phyloP scores from a whole-genome alignment of 768 basidiomycete genomes.

The Auricularia cornea region DNA sequence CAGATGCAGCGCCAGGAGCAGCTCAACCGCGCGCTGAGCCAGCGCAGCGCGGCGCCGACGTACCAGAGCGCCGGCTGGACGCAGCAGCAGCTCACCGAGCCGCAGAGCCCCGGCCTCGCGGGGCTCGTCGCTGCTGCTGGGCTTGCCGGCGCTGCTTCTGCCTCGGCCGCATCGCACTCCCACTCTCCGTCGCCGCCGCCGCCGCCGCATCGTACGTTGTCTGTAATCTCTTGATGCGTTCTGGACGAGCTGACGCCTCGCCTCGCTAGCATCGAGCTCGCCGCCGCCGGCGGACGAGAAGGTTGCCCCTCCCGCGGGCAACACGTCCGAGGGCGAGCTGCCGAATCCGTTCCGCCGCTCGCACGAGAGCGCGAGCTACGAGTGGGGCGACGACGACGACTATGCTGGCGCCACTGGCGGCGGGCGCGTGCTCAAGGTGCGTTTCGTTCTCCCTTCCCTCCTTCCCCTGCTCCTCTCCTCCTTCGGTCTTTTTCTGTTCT shows the following conservation, averaged over 20 bases:
- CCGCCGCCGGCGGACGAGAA: background rate
- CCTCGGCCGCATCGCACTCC: too few species aligned
- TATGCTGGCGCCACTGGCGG: background rate
- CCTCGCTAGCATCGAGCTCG: background rate
- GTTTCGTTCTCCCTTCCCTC: background rate
- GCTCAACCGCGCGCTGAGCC: background rate
- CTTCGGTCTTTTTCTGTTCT: too few species aligned
- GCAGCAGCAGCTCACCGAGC: background rate
- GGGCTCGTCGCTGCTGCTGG: background rate
- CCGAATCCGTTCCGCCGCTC: background rate
- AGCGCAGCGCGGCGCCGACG: background rate
- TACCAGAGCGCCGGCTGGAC: background rate
- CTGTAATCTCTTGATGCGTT: background rate
- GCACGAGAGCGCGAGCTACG: background rate
- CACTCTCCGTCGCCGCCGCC: too few species aligned
- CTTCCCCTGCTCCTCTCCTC: too few species aligned
- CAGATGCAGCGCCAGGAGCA: slow-evolving; percentile 2
- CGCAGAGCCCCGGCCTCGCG: background rate
- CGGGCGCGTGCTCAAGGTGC: background rate
- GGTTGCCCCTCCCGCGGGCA: background rate
- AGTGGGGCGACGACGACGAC: background rate
- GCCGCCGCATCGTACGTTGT: background rate
- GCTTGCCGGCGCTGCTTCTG: too few species aligned
- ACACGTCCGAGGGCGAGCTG: background rate
- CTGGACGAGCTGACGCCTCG: background rate